Conservation (phyloP, 805 yeast genomes). For the Saccharomycopsis schoenii region DNA sequence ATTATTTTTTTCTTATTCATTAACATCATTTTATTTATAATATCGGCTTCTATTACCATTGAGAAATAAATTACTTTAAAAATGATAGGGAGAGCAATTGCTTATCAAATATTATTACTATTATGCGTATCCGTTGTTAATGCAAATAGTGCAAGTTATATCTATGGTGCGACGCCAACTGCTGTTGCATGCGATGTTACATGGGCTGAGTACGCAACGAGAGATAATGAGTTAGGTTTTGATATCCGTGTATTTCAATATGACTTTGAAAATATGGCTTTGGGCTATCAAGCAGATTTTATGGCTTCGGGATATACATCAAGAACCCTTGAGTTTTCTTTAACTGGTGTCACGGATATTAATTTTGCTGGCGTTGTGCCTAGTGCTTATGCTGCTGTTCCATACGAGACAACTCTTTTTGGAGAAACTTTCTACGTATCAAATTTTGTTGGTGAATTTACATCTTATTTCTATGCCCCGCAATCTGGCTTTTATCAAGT, state of each 20-base stretch:
- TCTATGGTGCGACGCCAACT: neutral
- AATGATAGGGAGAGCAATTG: neutral
- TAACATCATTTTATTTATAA: too few species aligned
- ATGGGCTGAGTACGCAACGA: neutral
- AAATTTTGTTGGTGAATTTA: constrained; percentile 22
- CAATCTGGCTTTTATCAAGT: constrained; percentile 26
- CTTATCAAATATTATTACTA: neutral
- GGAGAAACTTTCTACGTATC: constrained; percentile 13
- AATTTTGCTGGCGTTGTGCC: neutral
- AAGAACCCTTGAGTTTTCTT: neutral
- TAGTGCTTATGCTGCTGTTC: neutral
- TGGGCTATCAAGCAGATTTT: neutral
- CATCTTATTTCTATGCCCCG: constrained; percentile 24
- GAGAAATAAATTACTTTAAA: neutral
- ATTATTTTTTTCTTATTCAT: too few species aligned
- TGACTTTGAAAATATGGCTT: neutral
- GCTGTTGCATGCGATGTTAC: neutral
- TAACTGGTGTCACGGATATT: neutral
- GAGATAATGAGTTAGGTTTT: neutral
- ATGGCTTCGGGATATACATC: neutral
- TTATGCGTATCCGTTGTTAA: neutral
- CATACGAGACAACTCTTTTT: neutral
- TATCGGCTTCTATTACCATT: neutral
- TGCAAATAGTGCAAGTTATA: neutral
- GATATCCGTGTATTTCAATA: neutral